Conservation (phyloP, 1,284 basidiomycete species). For the Cerioporus squamosus region DNA sequence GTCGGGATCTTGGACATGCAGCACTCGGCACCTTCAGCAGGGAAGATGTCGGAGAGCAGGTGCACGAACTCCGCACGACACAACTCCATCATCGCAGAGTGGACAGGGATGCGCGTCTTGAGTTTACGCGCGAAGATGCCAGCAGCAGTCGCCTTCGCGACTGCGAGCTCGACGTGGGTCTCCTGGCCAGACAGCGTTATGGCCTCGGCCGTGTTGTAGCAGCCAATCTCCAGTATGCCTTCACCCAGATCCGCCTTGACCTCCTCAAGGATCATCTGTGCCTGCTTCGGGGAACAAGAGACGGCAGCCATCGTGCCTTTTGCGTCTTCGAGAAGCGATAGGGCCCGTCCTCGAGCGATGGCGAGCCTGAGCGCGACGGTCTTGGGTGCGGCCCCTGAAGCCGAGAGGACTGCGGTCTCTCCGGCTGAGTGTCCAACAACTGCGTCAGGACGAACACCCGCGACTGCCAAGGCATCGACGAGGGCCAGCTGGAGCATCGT, state of each 20-base stretch:
- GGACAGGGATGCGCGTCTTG: conserved; percentile 37
- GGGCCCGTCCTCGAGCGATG: conserved; percentile 42
- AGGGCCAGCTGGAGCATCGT: conserved; percentile 49
- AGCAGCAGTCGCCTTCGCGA: conserved; percentile 28
- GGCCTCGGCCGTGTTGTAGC: conserved; percentile 39
- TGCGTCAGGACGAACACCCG: conserved; percentile 41
- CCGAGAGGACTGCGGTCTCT: conserved; percentile 48
- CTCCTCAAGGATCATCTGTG: conserved; percentile 25
- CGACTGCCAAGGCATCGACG: conserved; percentile 40
- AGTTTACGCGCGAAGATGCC: conserved; percentile 39
- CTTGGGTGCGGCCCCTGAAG: conserved; percentile 42
- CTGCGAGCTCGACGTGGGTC: conserved; percentile 33
- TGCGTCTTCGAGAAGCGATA: conserved; percentile 37
- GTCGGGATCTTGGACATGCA: conserved; percentile 18
- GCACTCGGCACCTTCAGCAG: conserved; percentile 15
- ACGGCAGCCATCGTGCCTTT: conserved; percentile 48
- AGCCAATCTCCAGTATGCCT: conserved; percentile 37
- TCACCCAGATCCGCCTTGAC: conserved; percentile 14
- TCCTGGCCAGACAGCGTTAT: conserved; percentile 40
- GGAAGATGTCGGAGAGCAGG: conserved; percentile 32
- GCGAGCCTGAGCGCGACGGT: conserved; percentile 45
- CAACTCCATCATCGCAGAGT: conserved; percentile 38
- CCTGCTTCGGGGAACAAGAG: conserved; percentile 34
- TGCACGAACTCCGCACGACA: conserved; percentile 31
- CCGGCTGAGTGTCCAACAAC: conserved; percentile 47